Conservation (phyloP, 2,329 filamentous ascomycete species). For the Aschersonia sp. region DNA sequence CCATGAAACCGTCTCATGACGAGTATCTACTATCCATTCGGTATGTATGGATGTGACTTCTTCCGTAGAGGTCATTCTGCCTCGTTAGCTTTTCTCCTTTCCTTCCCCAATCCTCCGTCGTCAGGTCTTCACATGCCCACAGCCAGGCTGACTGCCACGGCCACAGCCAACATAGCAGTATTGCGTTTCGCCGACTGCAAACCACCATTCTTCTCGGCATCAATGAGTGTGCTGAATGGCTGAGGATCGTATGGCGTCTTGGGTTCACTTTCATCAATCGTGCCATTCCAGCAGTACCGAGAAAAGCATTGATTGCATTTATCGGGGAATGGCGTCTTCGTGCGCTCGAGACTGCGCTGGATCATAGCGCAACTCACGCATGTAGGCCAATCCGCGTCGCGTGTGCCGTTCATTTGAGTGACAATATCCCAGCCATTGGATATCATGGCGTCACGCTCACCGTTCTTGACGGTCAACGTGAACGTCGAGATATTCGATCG, state of each 20-base stretch:
- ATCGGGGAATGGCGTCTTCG: slow-evolving; percentile 50
- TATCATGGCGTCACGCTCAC: slow-evolving; percentile 65
- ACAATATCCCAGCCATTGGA: slow-evolving; percentile 75
- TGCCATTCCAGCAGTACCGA: slow-evolving; percentile 87
- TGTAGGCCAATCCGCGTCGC: slow-evolving; percentile 59
- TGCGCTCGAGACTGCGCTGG: slow-evolving; percentile 58
- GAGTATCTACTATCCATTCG: too few relatives aligned
- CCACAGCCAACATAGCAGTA: not conserved
- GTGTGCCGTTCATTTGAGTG: slow-evolving; percentile 68
- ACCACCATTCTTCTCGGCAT: not conserved
- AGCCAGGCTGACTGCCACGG: not conserved
- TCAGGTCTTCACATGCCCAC: not conserved
- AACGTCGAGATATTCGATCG: slow-evolving; percentile 71
- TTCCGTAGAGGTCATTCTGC: too few relatives aligned
- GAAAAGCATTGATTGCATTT: slow-evolving; percentile 65
- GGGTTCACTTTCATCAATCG: slow-evolving; percentile 16
- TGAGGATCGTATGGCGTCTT: not conserved
- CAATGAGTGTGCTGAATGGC: not conserved
- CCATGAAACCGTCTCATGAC: too few relatives aligned
- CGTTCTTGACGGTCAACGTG: slow-evolving; percentile 45
- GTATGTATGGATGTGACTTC: too few relatives aligned
- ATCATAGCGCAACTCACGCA: slow-evolving; percentile 86
- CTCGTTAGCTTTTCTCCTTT: too few relatives aligned
- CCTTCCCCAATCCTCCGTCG: too few relatives aligned
- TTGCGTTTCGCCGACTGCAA: not conserved